Conservation (phyloP, 2,329 filamentous ascomycete species). For the Lecanoromycetidae sp. region DNA sequence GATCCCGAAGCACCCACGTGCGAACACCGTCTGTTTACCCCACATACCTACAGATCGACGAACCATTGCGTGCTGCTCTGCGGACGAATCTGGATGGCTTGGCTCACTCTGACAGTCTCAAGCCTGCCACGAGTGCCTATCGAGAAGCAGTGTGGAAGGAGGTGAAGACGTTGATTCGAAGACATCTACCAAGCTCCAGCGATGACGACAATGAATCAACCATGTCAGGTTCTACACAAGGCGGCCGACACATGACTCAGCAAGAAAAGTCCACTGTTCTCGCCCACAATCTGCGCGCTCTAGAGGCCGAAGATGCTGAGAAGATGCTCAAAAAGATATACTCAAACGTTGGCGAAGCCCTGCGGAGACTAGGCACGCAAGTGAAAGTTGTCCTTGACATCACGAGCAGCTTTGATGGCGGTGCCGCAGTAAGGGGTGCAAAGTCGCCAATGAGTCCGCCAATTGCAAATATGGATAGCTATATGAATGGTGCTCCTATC, state of each 20-base stretch:
- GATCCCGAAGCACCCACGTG: constrained; percentile 54
- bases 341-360: constrained; percentile 71
- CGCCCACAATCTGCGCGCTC: constrained; percentile 71
- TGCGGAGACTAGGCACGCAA: constrained; percentile 76
- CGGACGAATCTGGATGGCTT: constrained; percentile 62
- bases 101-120: constrained; percentile 68
- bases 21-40: constrained; percentile 60
- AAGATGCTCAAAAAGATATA: constrained; percentile 72
- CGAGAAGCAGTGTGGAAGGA: constrained; percentile 75
- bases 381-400: constrained; percentile 92
- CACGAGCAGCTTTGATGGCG: constrained; percentile 46
- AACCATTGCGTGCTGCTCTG: constrained; percentile 58
- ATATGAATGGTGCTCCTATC: constrained; percentile 23
- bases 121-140: constrained; percentile 69
- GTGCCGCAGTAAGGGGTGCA: constrained; percentile 27
- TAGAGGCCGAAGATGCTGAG: constrained; percentile 77
- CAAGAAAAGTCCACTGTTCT: constrained; percentile 84
- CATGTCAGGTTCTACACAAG: constrained; percentile 68
- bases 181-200: constrained; percentile 77
- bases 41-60: constrained; percentile 62
- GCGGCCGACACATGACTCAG: constrained; percentile 56
- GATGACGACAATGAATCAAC: constrained; percentile 90
- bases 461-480: constrained; percentile 32
- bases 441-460: constrained; percentile 40
- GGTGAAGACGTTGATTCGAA: constrained; percentile 71